Evolutionary conservation across 139 green algal species (phyloP).

Genomic region (Edaphochlamys debaryana): DNA sequence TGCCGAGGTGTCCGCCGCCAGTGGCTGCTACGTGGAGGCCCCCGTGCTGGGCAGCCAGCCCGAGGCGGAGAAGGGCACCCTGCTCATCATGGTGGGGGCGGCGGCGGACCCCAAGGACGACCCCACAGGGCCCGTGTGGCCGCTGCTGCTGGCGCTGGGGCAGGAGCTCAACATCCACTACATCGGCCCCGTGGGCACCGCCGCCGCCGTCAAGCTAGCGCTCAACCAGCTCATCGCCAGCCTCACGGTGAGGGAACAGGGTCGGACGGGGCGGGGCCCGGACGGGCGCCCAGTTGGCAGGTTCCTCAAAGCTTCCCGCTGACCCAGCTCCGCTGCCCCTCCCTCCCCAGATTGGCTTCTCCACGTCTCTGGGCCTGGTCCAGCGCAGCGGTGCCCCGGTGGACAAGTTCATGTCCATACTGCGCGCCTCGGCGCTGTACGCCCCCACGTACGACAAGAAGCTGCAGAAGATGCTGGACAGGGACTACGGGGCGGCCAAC

Average conservation of each 20-base stretch:
- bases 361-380: slow-evolving; percentile 30
- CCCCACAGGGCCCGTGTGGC: slow-evolving; percentile 12
- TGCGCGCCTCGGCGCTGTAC: slow-evolving; percentile 36
- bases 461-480: slow-evolving; percentile 41
- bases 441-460: slow-evolving; percentile 45
- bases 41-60: slow-evolving; percentile 44
- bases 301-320: no score
- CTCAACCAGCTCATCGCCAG: slow-evolving; percentile 41
- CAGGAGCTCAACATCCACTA: slow-evolving; percentile 39
- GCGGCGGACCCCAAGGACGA: slow-evolving; percentile 13
- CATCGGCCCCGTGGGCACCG: slow-evolving; percentile 33
- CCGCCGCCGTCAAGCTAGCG: slow-evolving; percentile 26
- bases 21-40: slow-evolving; percentile 31
- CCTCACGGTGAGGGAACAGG: slow-evolving; percentile 31
- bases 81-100: slow-evolving; percentile 39
- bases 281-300: no score
- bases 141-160: slow-evolving; percentile 18
- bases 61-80: slow-evolving; percentile 37
- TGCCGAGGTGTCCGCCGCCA: neutral
- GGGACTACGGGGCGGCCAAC: slow-evolving; percentile 33
- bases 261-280: no score
- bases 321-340: no score
- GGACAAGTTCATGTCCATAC: slow-evolving; percentile 37
- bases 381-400: slow-evolving; percentile 30
- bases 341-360: slow-evolving; percentile 30